Conservation (phyloP, 305 asterid genomes). For the Solanum hybrid region DNA sequence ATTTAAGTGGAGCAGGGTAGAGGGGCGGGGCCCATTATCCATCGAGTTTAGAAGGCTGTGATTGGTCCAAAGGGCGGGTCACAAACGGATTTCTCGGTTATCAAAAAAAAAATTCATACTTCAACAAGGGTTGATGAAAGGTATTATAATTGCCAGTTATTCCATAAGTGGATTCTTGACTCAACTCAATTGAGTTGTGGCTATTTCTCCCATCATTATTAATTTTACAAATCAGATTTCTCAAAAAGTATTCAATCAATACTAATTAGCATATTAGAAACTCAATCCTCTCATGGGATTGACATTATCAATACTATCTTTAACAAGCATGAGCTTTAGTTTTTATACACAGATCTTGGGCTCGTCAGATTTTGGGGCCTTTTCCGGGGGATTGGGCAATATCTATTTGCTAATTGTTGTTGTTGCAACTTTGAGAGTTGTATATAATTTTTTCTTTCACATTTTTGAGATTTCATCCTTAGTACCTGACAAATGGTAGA, state of each 20-base stretch:
- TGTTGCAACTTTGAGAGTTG: background rate
- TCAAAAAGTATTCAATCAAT: background rate
- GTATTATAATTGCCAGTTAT: background rate
- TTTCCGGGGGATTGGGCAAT: background rate
- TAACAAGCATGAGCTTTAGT: background rate
- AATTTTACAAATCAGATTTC: background rate
- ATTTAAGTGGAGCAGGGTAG: too few species aligned
- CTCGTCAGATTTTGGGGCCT: background rate
- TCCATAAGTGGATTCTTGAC: background rate
- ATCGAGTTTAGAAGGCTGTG: too few species aligned
- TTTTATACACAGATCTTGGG: background rate
- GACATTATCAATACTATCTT: background rate
- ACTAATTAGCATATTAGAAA: background rate
- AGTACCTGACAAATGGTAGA: background rate
- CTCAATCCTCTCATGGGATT: background rate
- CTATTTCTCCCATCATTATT: background rate
- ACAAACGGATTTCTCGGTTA: too few species aligned
- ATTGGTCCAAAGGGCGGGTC: too few species aligned
- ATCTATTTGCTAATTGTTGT: background rate
- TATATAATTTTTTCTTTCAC: background rate
- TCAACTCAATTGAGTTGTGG: background rate
- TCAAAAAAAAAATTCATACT: too few species aligned
- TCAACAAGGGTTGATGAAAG: background rate
- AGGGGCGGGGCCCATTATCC: too few species aligned
- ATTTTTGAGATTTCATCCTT: background rate